These are phyloP conservation scores for Pleurotus sapidus DNA, from an alignment of 768 basidiomycete genomes.

Conservation along the genomic window DNA sequence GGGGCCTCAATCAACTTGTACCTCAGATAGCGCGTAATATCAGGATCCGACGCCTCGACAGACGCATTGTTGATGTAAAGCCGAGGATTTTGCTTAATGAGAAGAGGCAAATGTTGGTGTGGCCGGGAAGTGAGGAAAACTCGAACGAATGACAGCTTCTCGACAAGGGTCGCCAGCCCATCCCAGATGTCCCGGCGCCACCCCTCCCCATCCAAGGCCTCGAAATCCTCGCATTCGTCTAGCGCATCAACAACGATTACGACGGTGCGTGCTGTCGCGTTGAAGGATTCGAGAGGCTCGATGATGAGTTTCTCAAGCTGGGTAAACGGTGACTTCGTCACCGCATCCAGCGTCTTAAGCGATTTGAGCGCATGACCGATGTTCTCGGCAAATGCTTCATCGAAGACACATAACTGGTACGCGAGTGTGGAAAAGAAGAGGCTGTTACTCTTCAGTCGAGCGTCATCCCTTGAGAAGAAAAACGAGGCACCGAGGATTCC, in stretches of 20 bases:
- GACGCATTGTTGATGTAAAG: neutral
- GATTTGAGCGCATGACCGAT: no score
- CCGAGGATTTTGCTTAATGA: neutral
- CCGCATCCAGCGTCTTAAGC: no score
- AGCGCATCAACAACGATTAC: neutral
- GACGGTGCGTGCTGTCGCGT: neutral
- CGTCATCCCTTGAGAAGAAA: no score
- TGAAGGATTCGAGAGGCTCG: neutral
- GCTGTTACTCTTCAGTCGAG: no score
- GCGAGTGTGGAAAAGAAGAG: no score
- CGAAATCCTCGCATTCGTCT: neutral
- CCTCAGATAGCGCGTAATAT: neutral
- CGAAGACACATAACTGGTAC: no score
- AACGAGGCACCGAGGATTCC: no score
- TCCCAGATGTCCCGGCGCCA: neutral
- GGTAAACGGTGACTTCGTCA: no score
- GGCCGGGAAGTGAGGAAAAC: neutral
- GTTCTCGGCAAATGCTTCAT: no score
- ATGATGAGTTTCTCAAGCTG: neutral
- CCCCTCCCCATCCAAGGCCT: neutral
- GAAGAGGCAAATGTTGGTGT: neutral
- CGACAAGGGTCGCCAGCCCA: neutral
- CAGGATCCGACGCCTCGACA: no score
- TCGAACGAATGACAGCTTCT: neutral
- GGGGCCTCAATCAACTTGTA: neutral